A percentile compares a stretch with the other conserved stretches of the same genome.
phyloP scores from a whole-genome alignment of 2,329 filamentous ascomycete genomes.

The Sclerotinia nivalis region DNA sequence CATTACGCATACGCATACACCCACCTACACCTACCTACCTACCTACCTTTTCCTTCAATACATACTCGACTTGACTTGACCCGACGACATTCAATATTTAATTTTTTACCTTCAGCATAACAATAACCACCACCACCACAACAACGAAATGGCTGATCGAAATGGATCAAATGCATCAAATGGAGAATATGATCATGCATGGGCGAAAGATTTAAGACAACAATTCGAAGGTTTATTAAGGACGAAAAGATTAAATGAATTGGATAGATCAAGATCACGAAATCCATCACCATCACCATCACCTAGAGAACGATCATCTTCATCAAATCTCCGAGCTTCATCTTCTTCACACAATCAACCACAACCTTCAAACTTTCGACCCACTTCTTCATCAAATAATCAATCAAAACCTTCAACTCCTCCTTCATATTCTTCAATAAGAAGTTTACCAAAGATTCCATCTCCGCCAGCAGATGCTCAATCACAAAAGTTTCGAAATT shows the following conservation, averaged over 20 bases:
- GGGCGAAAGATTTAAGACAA: constrained; percentile 75
- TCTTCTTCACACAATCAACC: constrained; percentile 25
- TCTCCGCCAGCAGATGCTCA: constrained; percentile 71
- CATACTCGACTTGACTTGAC: background rate
- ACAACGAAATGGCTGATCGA: constrained; percentile 35
- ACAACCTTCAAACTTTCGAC: constrained; percentile 44
- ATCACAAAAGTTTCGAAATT: constrained; percentile 75
- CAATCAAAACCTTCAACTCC: constrained; percentile 44
- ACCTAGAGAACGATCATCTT: constrained; percentile 53
- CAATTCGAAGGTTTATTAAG: constrained; percentile 87
- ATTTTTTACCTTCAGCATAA: background rate
- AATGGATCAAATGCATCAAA: constrained; percentile 28
- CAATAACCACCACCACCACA: background rate
- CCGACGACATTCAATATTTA: background rate
- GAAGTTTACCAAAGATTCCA: constrained; percentile 69
- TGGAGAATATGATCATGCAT: constrained; percentile 61
- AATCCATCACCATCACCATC: constrained; percentile 63
- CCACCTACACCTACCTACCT: background rate
- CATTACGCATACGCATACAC: background rate
- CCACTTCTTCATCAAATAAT: constrained; percentile 50
- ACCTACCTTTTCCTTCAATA: background rate
- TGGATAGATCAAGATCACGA: constrained; percentile 63
- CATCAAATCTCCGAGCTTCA: constrained; percentile 48
- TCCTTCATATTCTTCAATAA: constrained; percentile 61
- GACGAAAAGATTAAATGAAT: constrained; percentile 82